Base-by-base conservation (phyloP, 2,329 filamentous ascomycete genomes). In the Didymella arachidicola region DNA sequence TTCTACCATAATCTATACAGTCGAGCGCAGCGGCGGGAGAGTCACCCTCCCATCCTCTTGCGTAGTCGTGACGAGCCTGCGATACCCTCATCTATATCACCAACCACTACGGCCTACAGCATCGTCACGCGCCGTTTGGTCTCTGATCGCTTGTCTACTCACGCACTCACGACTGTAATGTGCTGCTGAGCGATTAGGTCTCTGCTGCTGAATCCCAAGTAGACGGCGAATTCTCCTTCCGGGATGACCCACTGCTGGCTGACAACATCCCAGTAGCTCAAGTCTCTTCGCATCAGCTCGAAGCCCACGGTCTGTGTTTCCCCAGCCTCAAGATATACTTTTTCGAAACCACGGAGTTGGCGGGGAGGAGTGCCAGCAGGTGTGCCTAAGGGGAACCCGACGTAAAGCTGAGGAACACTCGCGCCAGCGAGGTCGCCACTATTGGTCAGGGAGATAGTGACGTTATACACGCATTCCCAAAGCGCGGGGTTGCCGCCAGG, bases 221-320 rank as follows among this genome's bases (percentile, higher is more conserved):
- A 67, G 38, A 72, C 29, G 7, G 60, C 67, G 51, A 73, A 72
- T 69, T 57, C 73, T 76, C 75, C 82, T 71, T n/a, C 80, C 76
- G 59, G 75, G 62, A 71, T 75, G 27, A 92, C 84, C 93, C 93
- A 97, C 80, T 97, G 88, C 82, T 97, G 92, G 19, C 79, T 75
- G 0, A 74, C 81, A 1, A 86, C 80, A 66, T 96, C 91, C 93
- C 93, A 97, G 79, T 92, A 95, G 75, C 89, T 92, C 60, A 97
- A 66, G 72, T 97, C 93, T 55, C 92, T 86, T 34, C 93, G 84
- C 22, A 87, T 92, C 49, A 97, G 77, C 29, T 87, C 83, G 1
- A 86, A 88, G 0, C 76, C 81, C 78, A 95, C 95, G 2, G 82
- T 84, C n/a, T 80, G 81, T 46, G 82, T 86, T 75, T 86, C 78